Evolutionary conservation across 805 yeast species (phyloP).

Genomic region (Candida oleophila): DNA sequence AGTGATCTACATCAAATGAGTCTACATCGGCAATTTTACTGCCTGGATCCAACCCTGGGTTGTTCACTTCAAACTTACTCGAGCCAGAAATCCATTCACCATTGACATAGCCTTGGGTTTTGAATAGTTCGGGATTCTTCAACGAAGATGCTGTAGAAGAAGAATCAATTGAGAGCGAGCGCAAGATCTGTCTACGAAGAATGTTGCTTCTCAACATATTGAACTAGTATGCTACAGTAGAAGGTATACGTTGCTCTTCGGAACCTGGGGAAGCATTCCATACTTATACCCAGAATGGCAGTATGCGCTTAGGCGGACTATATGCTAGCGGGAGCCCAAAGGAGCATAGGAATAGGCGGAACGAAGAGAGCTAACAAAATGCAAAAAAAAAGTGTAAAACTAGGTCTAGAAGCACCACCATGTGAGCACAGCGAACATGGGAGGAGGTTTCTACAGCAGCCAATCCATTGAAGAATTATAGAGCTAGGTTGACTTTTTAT

Average conservation of each 20-base stretch:
- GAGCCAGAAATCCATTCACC: slow-evolving; percentile 67
- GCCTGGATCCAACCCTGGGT: slow-evolving; percentile 66
- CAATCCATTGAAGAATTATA: too few species aligned
- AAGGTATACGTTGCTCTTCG: not conserved
- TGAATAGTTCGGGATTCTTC: slow-evolving; percentile 50
- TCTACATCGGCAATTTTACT: slow-evolving; percentile 53
- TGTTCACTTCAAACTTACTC: slow-evolving; percentile 58
- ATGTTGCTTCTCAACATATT: not conserved
- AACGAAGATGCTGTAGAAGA: slow-evolving; percentile 16
- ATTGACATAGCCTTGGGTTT: slow-evolving; percentile 63
- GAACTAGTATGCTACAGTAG: not conserved
- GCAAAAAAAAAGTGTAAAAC: too few species aligned
- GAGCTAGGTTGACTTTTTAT: too few species aligned
- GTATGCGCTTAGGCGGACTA: too few species aligned
- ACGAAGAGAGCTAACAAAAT: too few species aligned
- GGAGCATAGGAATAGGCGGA: too few species aligned
- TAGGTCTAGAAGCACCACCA: too few species aligned
- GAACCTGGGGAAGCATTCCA: not conserved
- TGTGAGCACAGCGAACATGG: too few species aligned
- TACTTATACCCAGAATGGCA: too few species aligned
- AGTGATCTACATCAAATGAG: slow-evolving; percentile 49
- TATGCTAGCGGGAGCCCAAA: too few species aligned
- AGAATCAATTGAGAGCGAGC: slow-evolving; percentile 4
- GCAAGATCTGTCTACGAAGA: not conserved
- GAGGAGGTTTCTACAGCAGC: too few species aligned